Percentiles rank a stretch among this genome's conserved stretches.
Evolutionary conservation across 257 asterid species (phyloP).

Genomic region (Plectranthus barbatus): DNA sequence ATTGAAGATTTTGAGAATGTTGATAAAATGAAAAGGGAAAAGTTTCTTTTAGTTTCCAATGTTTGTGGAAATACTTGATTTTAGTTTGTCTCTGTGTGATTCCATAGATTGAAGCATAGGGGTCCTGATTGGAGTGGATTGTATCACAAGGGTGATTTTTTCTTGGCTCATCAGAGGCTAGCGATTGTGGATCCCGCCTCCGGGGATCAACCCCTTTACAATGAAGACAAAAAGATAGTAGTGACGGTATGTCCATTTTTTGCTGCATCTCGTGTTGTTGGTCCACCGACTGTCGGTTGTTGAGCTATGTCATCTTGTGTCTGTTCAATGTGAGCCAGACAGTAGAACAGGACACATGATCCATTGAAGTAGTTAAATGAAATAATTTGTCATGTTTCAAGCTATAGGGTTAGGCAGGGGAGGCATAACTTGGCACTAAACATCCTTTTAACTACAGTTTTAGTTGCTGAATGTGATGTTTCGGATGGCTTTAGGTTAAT

Average conservation of each 20-base stretch:
- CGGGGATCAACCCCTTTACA: slow-evolving; percentile 90
- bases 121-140: slow-evolving; percentile 99
- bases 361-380: neutral
- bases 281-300: neutral
- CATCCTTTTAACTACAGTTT: too few species aligned
- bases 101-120: slow-evolving; percentile 80
- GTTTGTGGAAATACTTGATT: neutral
- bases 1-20: slow-evolving; percentile 34
- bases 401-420: too few species aligned
- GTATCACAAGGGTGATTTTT: slow-evolving; percentile 71
- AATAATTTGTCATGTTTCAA: too few species aligned
- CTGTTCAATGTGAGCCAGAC: too few species aligned
- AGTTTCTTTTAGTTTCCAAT: neutral
- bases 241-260: slow-evolving; percentile 50
- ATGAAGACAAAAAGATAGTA: slow-evolving; percentile 58
- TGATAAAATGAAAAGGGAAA: neutral
- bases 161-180: slow-evolving; percentile 80
- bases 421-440: too few species aligned
- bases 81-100: neutral
- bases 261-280: neutral
- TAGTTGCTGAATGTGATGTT: neutral
- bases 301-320: neutral
- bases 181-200: slow-evolving; percentile 96
- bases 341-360: neutral
- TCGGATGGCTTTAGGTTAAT: slow-evolving; percentile 50